Evolutionary conservation across 768 basidiomycete species (phyloP).

Genomic region (Termitomyces eurrhizus): DNA sequence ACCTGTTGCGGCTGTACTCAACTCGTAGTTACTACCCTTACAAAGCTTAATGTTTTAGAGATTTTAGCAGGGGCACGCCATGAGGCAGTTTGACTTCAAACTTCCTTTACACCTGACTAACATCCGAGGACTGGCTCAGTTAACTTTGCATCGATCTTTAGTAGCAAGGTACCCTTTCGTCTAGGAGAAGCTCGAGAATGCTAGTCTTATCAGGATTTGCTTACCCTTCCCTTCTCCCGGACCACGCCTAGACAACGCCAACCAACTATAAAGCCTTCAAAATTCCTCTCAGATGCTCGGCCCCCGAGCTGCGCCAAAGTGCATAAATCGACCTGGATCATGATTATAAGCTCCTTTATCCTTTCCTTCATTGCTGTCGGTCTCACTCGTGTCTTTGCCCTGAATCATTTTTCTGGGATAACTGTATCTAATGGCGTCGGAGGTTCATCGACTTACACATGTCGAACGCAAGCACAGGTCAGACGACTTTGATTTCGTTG

Average conservation of each 20-base stretch:
- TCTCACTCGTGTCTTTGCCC: constrained; percentile 14
- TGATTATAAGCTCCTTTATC: not conserved
- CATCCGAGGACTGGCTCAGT: not conserved
- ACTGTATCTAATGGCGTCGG: constrained; percentile 27
- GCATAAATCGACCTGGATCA: not conserved
- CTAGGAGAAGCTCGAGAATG: not conserved
- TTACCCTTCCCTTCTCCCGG: not conserved
- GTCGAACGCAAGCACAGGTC: constrained; percentile 31
- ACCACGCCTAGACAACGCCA: not conserved
- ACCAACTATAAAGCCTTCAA: not conserved
- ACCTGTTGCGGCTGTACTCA: not conserved
- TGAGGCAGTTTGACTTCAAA: not conserved
- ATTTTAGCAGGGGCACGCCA: not conserved
- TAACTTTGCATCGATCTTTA: not conserved
- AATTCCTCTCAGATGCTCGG: not conserved
- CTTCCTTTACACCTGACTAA: not conserved
- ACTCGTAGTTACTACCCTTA: not conserved
- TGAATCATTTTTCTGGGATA: constrained; percentile 30
- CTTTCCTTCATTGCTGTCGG: not conserved
- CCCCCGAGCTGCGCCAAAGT: not conserved
- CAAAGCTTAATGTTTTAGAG: not conserved
- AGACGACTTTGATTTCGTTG: not conserved
- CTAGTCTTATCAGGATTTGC: not conserved
- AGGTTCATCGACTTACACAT: constrained; percentile 23
- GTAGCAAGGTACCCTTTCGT: not conserved